A percentile compares a stretch with the other conserved stretches of the same genome.
These are phyloP conservation scores for Cryomyces antarcticus DNA, from an alignment of 495 filamentous ascomycete genomes.

Conservation along the genomic window DNA sequence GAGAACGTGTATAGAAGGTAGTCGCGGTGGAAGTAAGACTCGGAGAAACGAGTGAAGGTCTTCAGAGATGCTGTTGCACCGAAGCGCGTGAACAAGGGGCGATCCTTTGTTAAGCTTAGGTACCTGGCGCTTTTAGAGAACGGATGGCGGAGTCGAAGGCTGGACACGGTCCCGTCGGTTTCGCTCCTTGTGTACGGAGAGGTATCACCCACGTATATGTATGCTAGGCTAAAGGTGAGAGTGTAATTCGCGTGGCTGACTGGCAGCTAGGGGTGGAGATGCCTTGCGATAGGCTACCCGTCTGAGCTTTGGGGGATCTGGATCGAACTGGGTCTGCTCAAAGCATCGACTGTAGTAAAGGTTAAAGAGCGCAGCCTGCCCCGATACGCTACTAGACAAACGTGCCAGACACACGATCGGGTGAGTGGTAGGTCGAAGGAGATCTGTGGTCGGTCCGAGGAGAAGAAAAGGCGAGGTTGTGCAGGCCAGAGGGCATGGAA, in stretches of 20 bases:
- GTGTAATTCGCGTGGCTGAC: constrained; percentile 5
- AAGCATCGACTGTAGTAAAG: background rate
- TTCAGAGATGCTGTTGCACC: background rate
- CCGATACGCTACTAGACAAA: background rate
- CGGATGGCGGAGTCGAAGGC: constrained; percentile 11
- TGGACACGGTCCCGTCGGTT: constrained; percentile 2
- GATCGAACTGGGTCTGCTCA: background rate
- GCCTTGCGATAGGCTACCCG: background rate
- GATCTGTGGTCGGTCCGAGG: background rate
- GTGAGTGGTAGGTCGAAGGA: too few species aligned
- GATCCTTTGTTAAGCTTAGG: constrained; percentile 11
- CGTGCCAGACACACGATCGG: background rate
- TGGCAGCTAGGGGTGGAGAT: background rate
- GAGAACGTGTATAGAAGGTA: too few species aligned
- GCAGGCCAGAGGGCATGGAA: background rate
- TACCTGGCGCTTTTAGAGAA: constrained; percentile 1
- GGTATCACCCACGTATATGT: constrained; percentile 3
- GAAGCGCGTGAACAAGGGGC: constrained; percentile 1
- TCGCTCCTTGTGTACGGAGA: constrained; percentile 3
- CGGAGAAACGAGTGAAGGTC: too few species aligned
- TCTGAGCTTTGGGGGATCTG: constrained; percentile 2
- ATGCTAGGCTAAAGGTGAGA: constrained; percentile 1
- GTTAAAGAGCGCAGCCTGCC: background rate
- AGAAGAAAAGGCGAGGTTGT: background rate
- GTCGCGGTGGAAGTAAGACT: too few species aligned